Evolutionary conservation across 2,329 filamentous ascomycete species (phyloP).

Genomic region (Fusarium tjaetaba): DNA sequence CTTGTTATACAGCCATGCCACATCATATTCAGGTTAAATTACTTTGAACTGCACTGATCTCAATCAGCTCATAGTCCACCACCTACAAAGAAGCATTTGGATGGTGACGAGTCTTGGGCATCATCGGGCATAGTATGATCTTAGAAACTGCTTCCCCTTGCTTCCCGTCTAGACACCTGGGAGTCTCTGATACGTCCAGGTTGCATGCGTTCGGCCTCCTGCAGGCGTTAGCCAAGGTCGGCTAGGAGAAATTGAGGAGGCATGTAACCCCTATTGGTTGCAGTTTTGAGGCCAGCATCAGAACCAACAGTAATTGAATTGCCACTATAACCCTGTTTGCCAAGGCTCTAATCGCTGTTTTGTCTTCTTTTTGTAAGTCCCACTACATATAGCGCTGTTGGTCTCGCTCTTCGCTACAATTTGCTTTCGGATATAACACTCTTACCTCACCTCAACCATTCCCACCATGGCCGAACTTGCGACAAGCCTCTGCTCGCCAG

Average conservation of each 20-base stretch:
- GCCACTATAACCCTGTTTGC: rapidly evolving
- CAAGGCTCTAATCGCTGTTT: rapidly evolving
- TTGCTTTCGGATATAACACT: no score
- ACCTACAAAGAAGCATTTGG: rapidly evolving
- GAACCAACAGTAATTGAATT: not conserved
- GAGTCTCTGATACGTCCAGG: not conserved
- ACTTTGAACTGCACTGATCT: not conserved
- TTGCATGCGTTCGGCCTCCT: not conserved
- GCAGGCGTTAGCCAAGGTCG: not conserved
- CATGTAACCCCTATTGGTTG: rapidly evolving
- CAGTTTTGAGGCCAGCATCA: not conserved
- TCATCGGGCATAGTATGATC: not conserved
- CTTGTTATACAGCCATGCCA: rapidly evolving
- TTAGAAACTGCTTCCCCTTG: no score
- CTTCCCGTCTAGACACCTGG: not conserved
- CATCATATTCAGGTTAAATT: not conserved
- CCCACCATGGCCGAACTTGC: not conserved
- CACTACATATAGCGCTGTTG: not conserved
- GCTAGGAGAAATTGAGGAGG: not conserved
- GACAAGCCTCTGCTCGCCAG: rapidly evolving
- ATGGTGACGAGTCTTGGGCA: not conserved
- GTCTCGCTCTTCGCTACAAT: not conserved
- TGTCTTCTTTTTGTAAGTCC: rapidly evolving
- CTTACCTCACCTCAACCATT: rapidly evolving
- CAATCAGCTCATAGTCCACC: rapidly evolving